Evolutionary conservation across 208 protist genomes (phyloP).

Genomic region (Endotrypanum monterogeii): DNA sequence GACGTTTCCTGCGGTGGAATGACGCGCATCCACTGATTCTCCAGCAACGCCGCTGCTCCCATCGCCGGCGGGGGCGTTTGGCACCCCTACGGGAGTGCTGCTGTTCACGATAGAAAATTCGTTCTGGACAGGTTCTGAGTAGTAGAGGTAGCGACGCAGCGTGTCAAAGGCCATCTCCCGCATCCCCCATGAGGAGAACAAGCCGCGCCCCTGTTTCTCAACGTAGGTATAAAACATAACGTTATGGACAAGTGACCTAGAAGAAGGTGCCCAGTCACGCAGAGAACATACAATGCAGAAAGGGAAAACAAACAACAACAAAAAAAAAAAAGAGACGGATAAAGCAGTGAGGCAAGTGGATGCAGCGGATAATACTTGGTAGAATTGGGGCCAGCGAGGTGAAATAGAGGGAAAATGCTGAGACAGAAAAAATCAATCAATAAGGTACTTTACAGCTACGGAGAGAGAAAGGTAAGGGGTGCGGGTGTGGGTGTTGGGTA

Average conservation of each 20-base stretch:
- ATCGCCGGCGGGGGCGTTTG: neutral
- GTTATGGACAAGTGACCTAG: too few species aligned
- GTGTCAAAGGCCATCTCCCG: constrained; percentile 70
- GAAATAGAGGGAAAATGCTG: neutral
- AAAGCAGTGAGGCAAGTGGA: neutral
- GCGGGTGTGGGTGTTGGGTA: neutral
- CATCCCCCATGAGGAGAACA: constrained; percentile 52
- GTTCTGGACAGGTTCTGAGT: constrained; percentile 36
- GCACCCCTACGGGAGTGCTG: neutral
- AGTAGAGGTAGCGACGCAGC: constrained; percentile 67
- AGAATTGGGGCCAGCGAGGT: too few species aligned
- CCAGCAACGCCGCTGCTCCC: neutral
- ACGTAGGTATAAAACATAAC: constrained; percentile 64
- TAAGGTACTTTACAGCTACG: too few species aligned
- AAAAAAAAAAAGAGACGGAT: neutral
- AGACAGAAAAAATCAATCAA: too few species aligned
- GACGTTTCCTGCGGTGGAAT: neutral
- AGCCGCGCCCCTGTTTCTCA: constrained; percentile 51
- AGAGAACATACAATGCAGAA: neutral
- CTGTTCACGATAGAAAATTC: neutral
- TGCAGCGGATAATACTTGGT: neutral
- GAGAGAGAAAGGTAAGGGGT: neutral
- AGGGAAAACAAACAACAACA: neutral
- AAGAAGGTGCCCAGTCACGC: too few species aligned
- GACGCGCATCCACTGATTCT: neutral